Base-by-base conservation (phyloP, 257 asterid genomes). In the Craterostigma plantagineum region DNA sequence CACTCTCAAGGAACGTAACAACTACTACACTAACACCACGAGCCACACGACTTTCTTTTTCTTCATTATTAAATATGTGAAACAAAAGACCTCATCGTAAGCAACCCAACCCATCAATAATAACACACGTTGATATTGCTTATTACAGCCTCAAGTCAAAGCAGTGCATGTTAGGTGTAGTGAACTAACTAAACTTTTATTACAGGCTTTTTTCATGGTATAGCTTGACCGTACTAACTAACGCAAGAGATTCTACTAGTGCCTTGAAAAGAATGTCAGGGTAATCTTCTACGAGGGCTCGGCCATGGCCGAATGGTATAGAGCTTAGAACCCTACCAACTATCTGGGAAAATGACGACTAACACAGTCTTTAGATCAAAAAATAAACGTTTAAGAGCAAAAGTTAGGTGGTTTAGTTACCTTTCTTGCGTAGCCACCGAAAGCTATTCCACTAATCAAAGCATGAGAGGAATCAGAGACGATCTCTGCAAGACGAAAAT, bases 341-440 rank as follows among this genome's bases (percentile, higher is more conserved):
- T 10, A 86, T 69, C 94, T 86, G 76, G n/a, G 38, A 18, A 8
- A 9, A 35, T 8, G 43, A 14, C 10, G 41, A 35, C 15, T 12
- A 11, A n/a, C n/a, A 16, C 17, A 42, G 49, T 18, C 11, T 50
- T 8, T 3, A 46, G 10, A 49, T 7, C 10, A 10, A 27, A 15
- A 3, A 11, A 16, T 14, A 38, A 9, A 12, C 13, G 3, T 4
- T 14, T 15, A 7, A 11, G 14, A n/a, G n/a, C n/a, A n/a, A n/a
- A n/a, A n/a, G 0, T n/a, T 14, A n/a, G 18, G 17, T 23, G 4
- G 23, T 18, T 6, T 23, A 47, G 7, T 45, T 41, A 67, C 94
- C 74, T 86, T 86, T 51, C 94, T 67, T 39, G 96, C 96, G 62
- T 86, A 81, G 51, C 96, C 92, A 42, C 94, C 96, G 46, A 68